Percentiles rank a stretch among this genome's conserved stretches.
These are phyloP conservation scores for Penstemon eatonii DNA, from an alignment of 257 asterid genomes.

Conservation along the genomic window DNA sequence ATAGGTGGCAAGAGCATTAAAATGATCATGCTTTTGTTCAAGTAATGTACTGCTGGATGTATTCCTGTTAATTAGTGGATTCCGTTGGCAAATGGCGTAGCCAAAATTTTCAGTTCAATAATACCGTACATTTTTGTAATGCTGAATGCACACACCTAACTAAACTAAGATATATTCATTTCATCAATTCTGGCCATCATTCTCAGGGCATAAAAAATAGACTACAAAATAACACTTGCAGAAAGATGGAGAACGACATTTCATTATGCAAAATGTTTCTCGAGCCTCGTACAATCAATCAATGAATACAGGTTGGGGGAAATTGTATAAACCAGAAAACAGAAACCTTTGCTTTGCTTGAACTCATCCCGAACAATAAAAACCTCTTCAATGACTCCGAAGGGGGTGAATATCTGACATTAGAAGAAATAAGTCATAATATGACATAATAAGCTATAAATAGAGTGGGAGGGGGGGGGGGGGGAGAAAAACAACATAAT, in stretches of 20 bases:
- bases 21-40: not conserved
- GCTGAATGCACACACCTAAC: too few species aligned
- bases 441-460: slow-evolving; percentile 17
- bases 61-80: too few species aligned
- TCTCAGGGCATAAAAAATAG: slow-evolving; percentile 7
- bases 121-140: too few species aligned
- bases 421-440: slow-evolving; percentile 32
- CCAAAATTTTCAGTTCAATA: too few species aligned
- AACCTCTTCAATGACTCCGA: slow-evolving; percentile 74
- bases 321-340: slow-evolving; percentile 27
- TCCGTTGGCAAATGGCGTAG: too few species aligned
- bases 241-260: slow-evolving; percentile 12
- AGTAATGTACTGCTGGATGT: too few species aligned
- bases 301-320: slow-evolving; percentile 16
- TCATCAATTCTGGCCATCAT: slow-evolving; percentile 15
- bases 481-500: not conserved
- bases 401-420: slow-evolving; percentile 77
- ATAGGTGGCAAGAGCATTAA: slow-evolving; percentile 3
- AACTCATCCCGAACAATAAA: slow-evolving; percentile 66
- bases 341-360: slow-evolving; percentile 77
- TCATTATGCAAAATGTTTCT: slow-evolving; percentile 6
- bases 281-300: slow-evolving; percentile 21
- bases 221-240: not conserved
- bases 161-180: not conserved
- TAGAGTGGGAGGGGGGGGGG: not conserved